Evolutionary conservation across 202 grass and related monocot genomes (phyloP).

Genomic region (Dendrocalamus latiflorus): DNA sequence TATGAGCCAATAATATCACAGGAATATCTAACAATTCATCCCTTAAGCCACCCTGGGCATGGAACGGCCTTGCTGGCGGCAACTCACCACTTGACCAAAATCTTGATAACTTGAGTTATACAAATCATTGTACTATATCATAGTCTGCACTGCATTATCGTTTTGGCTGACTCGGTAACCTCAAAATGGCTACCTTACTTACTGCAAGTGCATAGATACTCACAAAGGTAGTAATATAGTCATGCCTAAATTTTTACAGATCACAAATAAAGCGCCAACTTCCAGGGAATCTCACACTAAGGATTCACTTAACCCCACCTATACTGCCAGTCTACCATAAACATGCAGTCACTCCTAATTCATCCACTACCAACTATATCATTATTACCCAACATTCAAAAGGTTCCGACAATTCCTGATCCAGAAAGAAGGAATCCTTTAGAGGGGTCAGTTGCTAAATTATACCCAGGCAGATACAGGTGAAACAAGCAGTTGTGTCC

Average conservation of each 20-base stretch:
- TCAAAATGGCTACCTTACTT: not conserved
- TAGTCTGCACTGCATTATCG: not conserved
- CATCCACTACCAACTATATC: not conserved
- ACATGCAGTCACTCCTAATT: not conserved
- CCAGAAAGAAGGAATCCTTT: not conserved
- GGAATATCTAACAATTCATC: not conserved
- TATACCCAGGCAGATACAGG: not conserved
- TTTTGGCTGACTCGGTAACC: not conserved
- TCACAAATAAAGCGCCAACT: not conserved
- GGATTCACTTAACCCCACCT: not conserved
- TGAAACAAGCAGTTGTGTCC: not conserved
- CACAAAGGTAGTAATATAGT: not conserved
- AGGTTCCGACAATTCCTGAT: not conserved
- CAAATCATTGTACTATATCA: conserved; percentile 1
- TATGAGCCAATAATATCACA: not conserved
- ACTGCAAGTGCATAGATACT: not conserved
- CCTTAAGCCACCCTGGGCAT: not conserved
- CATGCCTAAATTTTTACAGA: not conserved
- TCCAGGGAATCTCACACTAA: not conserved
- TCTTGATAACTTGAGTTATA: not conserved
- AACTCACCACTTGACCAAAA: not conserved
- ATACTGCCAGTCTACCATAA: not conserved
- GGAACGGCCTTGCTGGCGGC: not conserved
- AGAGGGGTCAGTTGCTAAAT: not conserved
- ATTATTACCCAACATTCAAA: conserved; percentile 7